phyloP scores from a whole-genome alignment of 345 rosid species.

The Linum tenue region DNA sequence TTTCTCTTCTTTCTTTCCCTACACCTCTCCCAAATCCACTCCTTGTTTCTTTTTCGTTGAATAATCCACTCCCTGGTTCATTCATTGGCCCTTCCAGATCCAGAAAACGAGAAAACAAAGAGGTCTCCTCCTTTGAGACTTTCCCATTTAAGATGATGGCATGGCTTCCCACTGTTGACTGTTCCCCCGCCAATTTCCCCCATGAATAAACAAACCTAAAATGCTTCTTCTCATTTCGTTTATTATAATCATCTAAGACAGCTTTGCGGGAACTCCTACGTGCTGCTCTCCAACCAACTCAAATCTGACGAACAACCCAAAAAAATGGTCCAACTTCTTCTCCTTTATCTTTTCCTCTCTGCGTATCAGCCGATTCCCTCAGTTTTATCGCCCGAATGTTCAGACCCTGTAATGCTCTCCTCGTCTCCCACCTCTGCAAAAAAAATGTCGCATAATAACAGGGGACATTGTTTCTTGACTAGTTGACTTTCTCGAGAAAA shows the following conservation, averaged over 20 bases:
- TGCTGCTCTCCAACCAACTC: neutral
- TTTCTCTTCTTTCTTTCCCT: no score
- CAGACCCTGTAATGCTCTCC: neutral
- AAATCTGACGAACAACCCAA: neutral
- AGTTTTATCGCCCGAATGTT: neutral
- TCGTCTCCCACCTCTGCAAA: neutral
- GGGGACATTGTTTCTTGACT: neutral
- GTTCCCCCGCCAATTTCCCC: no score
- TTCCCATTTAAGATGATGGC: no score
- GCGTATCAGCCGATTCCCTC: neutral
- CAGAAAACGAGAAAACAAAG: no score
- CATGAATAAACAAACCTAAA: neutral
- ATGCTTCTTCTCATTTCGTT: no score
- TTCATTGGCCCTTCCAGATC: no score
- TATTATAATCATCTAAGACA: neutral
- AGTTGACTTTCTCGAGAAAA: constrained; percentile 27
- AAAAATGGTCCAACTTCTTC: neutral
- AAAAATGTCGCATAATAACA: no score
- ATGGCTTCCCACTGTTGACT: no score
- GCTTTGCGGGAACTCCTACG: neutral
- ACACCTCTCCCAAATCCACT: no score
- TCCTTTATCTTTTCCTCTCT: neutral
- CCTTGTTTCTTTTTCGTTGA: no score
- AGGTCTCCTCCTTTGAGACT: no score
- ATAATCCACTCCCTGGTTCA: no score